A percentile compares a stretch with the other conserved stretches of the same genome.
Evolutionary conservation across 176 grass and related monocot species (phyloP).

Genomic region (Bolboschoenus planiculmis): DNA sequence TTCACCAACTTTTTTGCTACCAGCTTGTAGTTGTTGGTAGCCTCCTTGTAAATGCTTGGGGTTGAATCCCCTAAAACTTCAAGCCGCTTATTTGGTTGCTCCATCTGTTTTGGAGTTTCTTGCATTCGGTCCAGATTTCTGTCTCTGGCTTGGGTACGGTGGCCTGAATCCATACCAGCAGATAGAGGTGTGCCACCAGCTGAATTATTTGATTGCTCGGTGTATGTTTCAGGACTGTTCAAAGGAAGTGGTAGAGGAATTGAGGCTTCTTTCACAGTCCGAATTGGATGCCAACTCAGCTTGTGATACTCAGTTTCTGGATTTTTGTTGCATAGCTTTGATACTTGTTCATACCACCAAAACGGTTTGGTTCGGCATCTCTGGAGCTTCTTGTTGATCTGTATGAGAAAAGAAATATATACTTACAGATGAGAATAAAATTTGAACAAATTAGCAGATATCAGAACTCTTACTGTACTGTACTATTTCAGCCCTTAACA

Average conservation of each 20-base stretch:
- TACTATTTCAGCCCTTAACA: background rate
- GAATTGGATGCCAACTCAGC: background rate
- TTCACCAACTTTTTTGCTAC: slow-evolving; percentile 11
- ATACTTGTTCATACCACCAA: slow-evolving; percentile 9
- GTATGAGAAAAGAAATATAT: background rate
- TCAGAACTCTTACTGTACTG: background rate
- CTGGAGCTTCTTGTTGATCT: slow-evolving; percentile 3
- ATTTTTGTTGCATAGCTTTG: slow-evolving; percentile 7
- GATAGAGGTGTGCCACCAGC: background rate
- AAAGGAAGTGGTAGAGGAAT: background rate
- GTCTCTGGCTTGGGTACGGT: background rate
- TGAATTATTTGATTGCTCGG: slow-evolving; percentile 12
- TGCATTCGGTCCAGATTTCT: background rate
- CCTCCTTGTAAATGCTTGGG: slow-evolving; percentile 11
- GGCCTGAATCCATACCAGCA: background rate
- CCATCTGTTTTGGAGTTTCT: background rate
- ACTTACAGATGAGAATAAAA: background rate
- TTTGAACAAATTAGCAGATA: background rate
- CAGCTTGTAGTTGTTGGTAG: background rate
- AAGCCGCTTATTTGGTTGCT: background rate
- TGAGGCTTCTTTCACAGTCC: background rate
- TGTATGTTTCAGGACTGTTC: slow-evolving; percentile 1
- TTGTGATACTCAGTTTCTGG: background rate
- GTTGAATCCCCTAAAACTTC: background rate
- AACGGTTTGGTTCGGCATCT: slow-evolving; percentile 2